Evolutionary conservation across 768 basidiomycete genomes (phyloP), one percentile per base, ranked within the genome.

Genomic region (Naganishia randhawae): DNA sequence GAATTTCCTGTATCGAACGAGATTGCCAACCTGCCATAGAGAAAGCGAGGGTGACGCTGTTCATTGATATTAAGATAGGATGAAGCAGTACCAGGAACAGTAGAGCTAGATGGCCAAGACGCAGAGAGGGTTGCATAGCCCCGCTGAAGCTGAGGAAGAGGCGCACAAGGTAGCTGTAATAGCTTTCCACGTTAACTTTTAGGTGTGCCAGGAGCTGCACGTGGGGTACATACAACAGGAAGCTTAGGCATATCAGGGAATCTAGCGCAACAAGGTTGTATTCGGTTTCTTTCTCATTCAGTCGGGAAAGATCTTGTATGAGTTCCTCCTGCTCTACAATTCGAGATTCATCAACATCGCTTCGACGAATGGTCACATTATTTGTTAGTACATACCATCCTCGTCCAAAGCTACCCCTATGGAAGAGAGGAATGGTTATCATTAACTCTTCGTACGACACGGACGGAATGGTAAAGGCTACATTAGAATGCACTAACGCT

Each of bases 291-390:
- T 61, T 39, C 27, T 61, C 57, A 41, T 61, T 61, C 17, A n/a
- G 57, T 11, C 57, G 57, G n/a, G 57, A 61, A 8, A 66, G 65
- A 14, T 41, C 45, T 27, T 41, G 50, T 5, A 66, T 39, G 19
- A 66, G 29, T n/a, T 35, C 50, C 37, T 66, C 65, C 51, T 66
- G 65, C 29, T 66, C 65, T 66, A n/a, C 32, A 6, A 7, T 29
- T 29, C 5, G 31, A 19, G 16, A 52, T 19, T 2, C 14, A 17
- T 55, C 52, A 54, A 33, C 31, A 32, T 54, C 7, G 41, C 41
- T 16, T 3, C 27, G 31, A 19, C 10, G 1, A 14, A n/a, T 22
- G 1, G 1, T n/a, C 13, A n/a, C 19, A 17, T 14, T 3, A 22
- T 32, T 17, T 4, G 54, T 9, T 11, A n/a, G 16, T 3, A 61